Percentiles rank a stretch among this genome's conserved stretches.
Evolutionary conservation across 2,329 filamentous ascomycete species (phyloP).

Genomic region (Trichoderma lentiforme): DNA sequence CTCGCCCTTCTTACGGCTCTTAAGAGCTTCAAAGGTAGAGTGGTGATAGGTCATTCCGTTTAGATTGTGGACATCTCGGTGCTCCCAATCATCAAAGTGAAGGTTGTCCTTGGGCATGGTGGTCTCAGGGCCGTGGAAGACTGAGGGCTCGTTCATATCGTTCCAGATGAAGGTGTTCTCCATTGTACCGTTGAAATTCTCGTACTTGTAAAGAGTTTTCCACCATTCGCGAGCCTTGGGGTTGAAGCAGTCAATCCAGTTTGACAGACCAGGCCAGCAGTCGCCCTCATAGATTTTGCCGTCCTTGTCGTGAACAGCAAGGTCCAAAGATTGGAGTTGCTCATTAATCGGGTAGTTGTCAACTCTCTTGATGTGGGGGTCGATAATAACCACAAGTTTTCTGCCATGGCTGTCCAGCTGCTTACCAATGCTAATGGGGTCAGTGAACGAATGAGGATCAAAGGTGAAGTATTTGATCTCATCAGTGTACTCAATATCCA

Average conservation of each 20-base stretch:
- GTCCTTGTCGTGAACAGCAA: slow-evolving; percentile 88
- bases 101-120: slow-evolving; percentile 99
- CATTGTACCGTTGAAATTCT: slow-evolving; percentile 79
- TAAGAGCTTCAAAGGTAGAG: slow-evolving; percentile 81
- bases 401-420: slow-evolving; percentile 81
- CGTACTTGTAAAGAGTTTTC: slow-evolving; percentile 82
- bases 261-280: slow-evolving; percentile 97
- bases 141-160: slow-evolving; percentile 99
- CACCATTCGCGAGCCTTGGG: slow-evolving; percentile 91
- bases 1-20: slow-evolving; percentile 83
- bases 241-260: slow-evolving; percentile 96
- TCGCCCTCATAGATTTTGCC: slow-evolving; percentile 87
- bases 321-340: slow-evolving; percentile 77
- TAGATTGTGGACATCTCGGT: slow-evolving; percentile 92
- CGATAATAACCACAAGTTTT: slow-evolving; percentile 91
- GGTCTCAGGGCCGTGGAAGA: slow-evolving; percentile 97
- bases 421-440: slow-evolving; percentile 83
- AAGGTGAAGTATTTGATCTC: slow-evolving; percentile 98
- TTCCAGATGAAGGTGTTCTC: slow-evolving; percentile 96
- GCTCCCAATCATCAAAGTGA: slow-evolving; percentile 89
- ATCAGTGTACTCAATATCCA: slow-evolving; percentile 96
- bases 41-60: slow-evolving; percentile 96
- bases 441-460: slow-evolving; percentile 82
- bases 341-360: slow-evolving; percentile 73
- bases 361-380: slow-evolving; percentile 95